These are phyloP conservation scores for Clavispora vitiphila DNA, from an alignment of 805 yeast species.

Conservation along the genomic window DNA sequence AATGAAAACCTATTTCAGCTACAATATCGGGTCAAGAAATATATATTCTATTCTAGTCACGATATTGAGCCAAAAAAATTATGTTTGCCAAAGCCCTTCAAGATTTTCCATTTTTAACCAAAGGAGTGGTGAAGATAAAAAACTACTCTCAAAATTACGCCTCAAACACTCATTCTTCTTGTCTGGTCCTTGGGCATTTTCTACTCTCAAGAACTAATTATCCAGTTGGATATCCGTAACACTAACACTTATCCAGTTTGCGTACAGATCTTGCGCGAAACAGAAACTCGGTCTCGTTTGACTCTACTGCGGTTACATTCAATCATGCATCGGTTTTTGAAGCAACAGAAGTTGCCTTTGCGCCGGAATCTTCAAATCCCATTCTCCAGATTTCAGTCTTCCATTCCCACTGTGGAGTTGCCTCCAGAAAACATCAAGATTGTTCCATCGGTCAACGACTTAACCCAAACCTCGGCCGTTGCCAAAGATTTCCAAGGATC, in stretches of 20 bases:
- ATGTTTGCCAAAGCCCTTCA: too few species aligned
- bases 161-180: too few species aligned
- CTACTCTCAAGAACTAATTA: too few species aligned
- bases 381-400: background rate
- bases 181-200: too few species aligned
- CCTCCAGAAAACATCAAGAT: conserved; percentile 33
- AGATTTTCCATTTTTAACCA: too few species aligned
- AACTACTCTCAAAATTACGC: too few species aligned
- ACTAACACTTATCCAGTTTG: background rate
- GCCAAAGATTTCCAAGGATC: conserved; percentile 23
- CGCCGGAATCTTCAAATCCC: background rate
- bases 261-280: background rate
- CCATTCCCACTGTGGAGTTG: conserved; percentile 9
- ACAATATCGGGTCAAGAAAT: too few species aligned
- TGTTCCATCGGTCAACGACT: conserved; percentile 30
- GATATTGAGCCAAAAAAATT: too few species aligned
- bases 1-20: too few species aligned
- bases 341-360: background rate
- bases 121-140: too few species aligned
- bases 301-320: background rate
- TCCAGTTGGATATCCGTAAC: too few species aligned
- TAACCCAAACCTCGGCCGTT: conserved; percentile 18
- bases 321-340: background rate
- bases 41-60: too few species aligned
- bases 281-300: background rate